Evolutionary conservation across 176 grass and related monocot genomes (phyloP).

Genomic region (Bolboschoenus planiculmis): DNA sequence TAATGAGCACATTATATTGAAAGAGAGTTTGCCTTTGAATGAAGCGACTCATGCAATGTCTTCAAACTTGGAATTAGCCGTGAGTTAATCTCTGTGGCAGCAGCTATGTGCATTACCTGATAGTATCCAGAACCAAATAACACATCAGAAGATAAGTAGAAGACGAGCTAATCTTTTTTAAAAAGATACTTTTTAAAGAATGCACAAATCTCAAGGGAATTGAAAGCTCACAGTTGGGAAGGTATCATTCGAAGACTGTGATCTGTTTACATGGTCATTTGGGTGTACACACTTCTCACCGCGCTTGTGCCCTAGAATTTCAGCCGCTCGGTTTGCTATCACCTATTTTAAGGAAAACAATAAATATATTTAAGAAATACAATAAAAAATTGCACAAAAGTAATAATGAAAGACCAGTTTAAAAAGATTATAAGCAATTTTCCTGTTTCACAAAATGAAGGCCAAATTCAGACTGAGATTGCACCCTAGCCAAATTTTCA

Average conservation of each 20-base stretch:
- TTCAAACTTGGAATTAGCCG: slow-evolving; percentile 79
- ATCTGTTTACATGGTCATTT: slow-evolving; percentile 97
- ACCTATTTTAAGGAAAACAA: slow-evolving; percentile 44
- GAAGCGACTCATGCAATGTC: slow-evolving; percentile 67
- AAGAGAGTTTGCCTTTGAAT: slow-evolving; percentile 57
- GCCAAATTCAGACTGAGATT: not conserved
- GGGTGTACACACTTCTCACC: slow-evolving; percentile 91
- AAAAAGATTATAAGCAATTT: not conserved
- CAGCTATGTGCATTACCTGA: slow-evolving; percentile 99
- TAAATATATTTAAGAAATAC: slow-evolving; percentile 12
- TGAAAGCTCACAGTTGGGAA: slow-evolving; percentile 85
- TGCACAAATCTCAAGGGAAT: not conserved
- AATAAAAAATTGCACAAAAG: not conserved
- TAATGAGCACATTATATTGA: slow-evolving; percentile 4
- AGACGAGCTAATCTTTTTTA: not conserved
- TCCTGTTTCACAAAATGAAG: not conserved
- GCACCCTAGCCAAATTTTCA: not conserved
- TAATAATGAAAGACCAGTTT: not conserved
- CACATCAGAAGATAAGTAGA: slow-evolving; percentile 1
- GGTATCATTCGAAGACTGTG: slow-evolving; percentile 98
- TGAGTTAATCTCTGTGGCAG: slow-evolving; percentile 76
- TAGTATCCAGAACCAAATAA: slow-evolving; percentile 29
- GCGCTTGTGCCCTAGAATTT: slow-evolving; percentile 91
- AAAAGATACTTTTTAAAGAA: not conserved
- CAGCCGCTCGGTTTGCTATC: slow-evolving; percentile 92